Evolutionary conservation across 805 yeast genomes (phyloP), one percentile per base, ranked within the genome.

Genomic region (Maudiozyma pseudohumilis): DNA sequence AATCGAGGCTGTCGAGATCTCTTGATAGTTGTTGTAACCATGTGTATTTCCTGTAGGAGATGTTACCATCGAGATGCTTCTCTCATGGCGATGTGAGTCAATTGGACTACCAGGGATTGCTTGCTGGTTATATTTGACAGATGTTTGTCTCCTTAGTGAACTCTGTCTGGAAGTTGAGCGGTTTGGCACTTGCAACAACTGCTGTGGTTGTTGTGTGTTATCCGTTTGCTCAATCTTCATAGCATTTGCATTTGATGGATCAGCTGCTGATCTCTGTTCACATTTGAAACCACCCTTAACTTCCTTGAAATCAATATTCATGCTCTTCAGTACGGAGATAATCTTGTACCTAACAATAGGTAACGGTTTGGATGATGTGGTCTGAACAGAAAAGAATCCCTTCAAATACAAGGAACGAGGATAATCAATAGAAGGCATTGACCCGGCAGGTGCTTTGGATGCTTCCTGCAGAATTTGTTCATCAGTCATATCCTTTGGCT

Each of bases 211-310:
- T 5, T 29, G 23, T 18, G 13, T 19, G 15, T 17, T 10, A 7
- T 29, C 19, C n/a, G 15, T 20, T 7, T 34, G 34, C 13, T 38
- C 60, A 44, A 40, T 67, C 12, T 16, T 28, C 18, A 17, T 20
- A 28, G n/a, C 31, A 13, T 28, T 28, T n/a, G n/a, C 18, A 6
- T 12, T n/a, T 15, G 8, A 11, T 7, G 31, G 18, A 65, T 3
- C 77, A 72, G 29, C 38, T 6, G 44, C 80, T 71, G 25, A 72
- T 38, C 48, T 65, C 52, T 82, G 87, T 8, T 76, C 70, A 64
- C 97, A 88, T 18, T 85, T 72, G 57, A 89, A 88, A 0, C 96
- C 97, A 41, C 97, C 96, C 53, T 81, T 81, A 17, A 88, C 94
- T 61, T 88, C 97, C 44, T 79, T 81, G 57, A 72, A 88, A 41